phyloP scores from a whole-genome alignment of 1,284 basidiomycete genomes.

The Rhodotorula glutinis region DNA sequence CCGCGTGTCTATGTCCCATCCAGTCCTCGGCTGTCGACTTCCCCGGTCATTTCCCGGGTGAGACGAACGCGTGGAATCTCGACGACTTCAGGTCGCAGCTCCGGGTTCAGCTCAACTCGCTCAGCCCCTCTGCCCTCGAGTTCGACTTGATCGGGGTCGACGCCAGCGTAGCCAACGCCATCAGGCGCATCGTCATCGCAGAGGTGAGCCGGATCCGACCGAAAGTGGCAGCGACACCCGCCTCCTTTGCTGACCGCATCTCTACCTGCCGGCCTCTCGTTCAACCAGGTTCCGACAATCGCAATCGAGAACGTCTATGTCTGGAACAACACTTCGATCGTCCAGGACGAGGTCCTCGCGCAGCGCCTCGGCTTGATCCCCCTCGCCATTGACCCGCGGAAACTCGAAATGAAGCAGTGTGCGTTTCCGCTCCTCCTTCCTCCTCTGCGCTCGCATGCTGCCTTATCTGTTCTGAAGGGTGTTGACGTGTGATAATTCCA shows the following conservation, averaged over 20 bases:
- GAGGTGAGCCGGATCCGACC: constrained; percentile 61
- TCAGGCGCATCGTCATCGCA: constrained; percentile 86
- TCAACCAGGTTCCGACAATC: constrained; percentile 80
- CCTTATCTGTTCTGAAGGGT: too few relatives aligned
- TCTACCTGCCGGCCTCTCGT: neutral
- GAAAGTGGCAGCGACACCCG: neutral
- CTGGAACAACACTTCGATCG: constrained; percentile 92
- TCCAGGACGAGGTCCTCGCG: constrained; percentile 89
- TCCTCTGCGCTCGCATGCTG: too few relatives aligned
- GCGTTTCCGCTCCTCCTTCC: constrained; percentile 18
- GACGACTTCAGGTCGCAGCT: constrained; percentile 72
- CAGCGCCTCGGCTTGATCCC: constrained; percentile 89
- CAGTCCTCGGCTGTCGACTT: constrained; percentile 80
- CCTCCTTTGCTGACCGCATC: too few relatives aligned
- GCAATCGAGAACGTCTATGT: constrained; percentile 92
- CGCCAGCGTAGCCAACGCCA: constrained; percentile 91
- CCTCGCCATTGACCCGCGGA: constrained; percentile 76
- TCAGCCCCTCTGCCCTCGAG: constrained; percentile 79
- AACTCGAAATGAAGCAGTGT: constrained; percentile 51
- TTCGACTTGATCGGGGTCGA: constrained; percentile 96
- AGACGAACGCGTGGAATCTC: constrained; percentile 80
- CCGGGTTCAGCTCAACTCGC: constrained; percentile 66
- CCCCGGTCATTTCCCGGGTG: constrained; percentile 77
- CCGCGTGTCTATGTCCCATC: too few relatives aligned
- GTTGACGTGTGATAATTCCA: neutral